Percentiles rank a stretch among this genome's conserved stretches.
phyloP scores from a whole-genome alignment of 495 filamentous ascomycete genomes.

The Lasiosphaeria ovina region DNA sequence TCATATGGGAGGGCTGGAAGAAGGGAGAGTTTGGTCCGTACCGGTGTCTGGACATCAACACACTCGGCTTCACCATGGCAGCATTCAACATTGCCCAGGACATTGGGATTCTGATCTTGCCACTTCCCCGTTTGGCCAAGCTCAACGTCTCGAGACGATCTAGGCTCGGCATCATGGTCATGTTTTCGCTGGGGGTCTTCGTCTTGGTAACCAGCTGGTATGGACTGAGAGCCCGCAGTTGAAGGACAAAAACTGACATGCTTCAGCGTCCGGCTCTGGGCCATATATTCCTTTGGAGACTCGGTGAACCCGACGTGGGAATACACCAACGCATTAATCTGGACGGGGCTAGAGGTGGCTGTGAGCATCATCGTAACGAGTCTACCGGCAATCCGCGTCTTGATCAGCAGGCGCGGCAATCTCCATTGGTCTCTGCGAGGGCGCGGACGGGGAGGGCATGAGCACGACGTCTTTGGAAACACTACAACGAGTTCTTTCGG shows the following conservation, averaged over 20 bases:
- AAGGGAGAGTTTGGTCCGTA: conserved; percentile 31
- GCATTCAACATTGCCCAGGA: conserved; percentile 40
- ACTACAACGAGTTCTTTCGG: conserved; percentile 20
- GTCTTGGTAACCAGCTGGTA: conserved; percentile 38
- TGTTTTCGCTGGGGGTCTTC: conserved; percentile 47
- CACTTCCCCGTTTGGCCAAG: conserved; percentile 34
- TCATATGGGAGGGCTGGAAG: conserved; percentile 39
- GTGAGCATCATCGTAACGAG: conserved; percentile 39
- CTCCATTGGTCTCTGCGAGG: conserved; percentile 23
- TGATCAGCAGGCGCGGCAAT: conserved; percentile 27
- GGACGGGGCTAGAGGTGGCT: conserved; percentile 40
- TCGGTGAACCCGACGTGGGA: conserved; percentile 42
- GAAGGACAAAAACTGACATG: neutral
- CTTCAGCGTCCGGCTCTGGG: conserved; percentile 28
- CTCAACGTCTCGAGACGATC: conserved; percentile 34
- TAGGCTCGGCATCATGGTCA: conserved; percentile 39
- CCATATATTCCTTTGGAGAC: conserved; percentile 33
- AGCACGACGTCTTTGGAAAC: neutral
- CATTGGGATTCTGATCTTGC: conserved; percentile 40
- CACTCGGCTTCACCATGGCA: conserved; percentile 33
- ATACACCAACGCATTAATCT: conserved; percentile 37
- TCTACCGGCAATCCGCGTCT: conserved; percentile 38
- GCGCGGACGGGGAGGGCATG: conserved; percentile 3
- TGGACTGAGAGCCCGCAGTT: no score
- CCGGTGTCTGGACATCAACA: conserved; percentile 37